These are phyloP conservation scores for Penicillium thymicola DNA, from an alignment of 2,329 filamentous ascomycete genomes.

Conservation along the genomic window DNA sequence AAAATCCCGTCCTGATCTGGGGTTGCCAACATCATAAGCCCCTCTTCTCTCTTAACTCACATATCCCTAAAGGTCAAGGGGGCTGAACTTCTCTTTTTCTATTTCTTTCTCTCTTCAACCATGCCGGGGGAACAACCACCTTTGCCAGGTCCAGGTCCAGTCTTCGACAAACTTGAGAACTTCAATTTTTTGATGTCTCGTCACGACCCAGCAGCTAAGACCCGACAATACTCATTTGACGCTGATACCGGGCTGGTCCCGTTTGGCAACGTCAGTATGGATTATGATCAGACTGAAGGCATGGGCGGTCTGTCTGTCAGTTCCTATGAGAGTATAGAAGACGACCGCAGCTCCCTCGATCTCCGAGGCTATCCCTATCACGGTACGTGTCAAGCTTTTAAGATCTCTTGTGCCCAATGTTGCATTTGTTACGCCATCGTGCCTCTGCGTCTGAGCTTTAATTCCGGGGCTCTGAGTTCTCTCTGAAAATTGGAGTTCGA, in stretches of 20 bases:
- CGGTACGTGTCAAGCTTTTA: constrained; percentile 32
- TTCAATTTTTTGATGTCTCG: constrained; percentile 38
- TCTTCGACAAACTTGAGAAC: constrained; percentile 36
- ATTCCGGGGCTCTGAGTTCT: background rate
- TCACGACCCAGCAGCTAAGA: constrained; percentile 32
- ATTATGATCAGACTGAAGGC: constrained; percentile 42
- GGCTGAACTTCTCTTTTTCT: constrained; percentile 16
- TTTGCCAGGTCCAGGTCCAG: constrained; percentile 21
- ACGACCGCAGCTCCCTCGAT: constrained; percentile 39
- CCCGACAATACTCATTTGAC: constrained; percentile 40
- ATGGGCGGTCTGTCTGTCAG: constrained; percentile 42
- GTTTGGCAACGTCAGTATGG: constrained; percentile 34
- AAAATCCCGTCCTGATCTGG: constrained; percentile 16
- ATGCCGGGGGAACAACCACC: constrained; percentile 36
- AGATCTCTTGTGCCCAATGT: constrained; percentile 20
- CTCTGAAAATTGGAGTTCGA: constrained; percentile 5
- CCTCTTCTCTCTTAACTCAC: constrained; percentile 7
- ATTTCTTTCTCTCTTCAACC: constrained; percentile 15
- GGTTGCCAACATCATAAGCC: constrained; percentile 6
- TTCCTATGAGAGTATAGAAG: constrained; percentile 42
- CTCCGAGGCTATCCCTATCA: constrained; percentile 40
- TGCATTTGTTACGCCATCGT: constrained; percentile 37
- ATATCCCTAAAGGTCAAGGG: constrained; percentile 12
- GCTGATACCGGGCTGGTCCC: constrained; percentile 34
- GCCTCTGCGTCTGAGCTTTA: constrained; percentile 9